Conservation (phyloP, 73 alveolate species). For the Paramecium sexaurelia region DNA sequence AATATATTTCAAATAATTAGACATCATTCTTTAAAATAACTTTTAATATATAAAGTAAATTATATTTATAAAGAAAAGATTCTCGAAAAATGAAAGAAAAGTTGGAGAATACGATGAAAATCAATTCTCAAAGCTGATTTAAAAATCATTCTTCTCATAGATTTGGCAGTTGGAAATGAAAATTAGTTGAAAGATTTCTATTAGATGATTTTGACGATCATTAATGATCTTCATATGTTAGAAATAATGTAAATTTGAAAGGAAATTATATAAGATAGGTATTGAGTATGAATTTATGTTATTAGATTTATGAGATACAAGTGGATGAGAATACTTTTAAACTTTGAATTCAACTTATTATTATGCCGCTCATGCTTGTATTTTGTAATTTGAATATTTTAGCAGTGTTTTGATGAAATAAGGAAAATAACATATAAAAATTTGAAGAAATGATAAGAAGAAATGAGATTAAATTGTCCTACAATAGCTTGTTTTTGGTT, state of each 20-base stretch:
- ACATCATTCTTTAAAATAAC: no score
- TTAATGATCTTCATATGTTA: constrained; percentile 59
- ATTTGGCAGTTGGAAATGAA: constrained; percentile 99
- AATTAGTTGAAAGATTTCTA: constrained; percentile 82
- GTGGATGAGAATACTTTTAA: constrained; percentile 94
- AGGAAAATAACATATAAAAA: constrained; percentile 91
- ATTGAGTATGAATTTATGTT: not conserved
- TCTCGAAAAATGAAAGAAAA: constrained; percentile 36
- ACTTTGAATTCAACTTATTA: constrained; percentile 91
- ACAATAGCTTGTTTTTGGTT: constrained; percentile 90
- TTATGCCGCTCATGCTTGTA: constrained; percentile 92
- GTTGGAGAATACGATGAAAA: constrained; percentile 61
- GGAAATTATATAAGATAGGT: constrained; percentile 75
- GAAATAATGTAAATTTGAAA: constrained; percentile 81
- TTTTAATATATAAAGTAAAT: no score
- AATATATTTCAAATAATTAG: no score
- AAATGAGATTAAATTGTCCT: constrained; percentile 92
- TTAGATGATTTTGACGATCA: constrained; percentile 80
- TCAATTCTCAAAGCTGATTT: constrained; percentile 86
- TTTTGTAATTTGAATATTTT: constrained; percentile 68
- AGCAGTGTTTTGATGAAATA: constrained; percentile 85
- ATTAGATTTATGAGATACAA: constrained; percentile 89
- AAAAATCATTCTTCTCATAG: constrained; percentile 95
- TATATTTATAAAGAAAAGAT: no score
- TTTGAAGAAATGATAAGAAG: constrained; percentile 91